Evolutionary conservation across 2,329 filamentous ascomycete genomes (phyloP).

Genomic region (Aureobasidium subglaciale): DNA sequence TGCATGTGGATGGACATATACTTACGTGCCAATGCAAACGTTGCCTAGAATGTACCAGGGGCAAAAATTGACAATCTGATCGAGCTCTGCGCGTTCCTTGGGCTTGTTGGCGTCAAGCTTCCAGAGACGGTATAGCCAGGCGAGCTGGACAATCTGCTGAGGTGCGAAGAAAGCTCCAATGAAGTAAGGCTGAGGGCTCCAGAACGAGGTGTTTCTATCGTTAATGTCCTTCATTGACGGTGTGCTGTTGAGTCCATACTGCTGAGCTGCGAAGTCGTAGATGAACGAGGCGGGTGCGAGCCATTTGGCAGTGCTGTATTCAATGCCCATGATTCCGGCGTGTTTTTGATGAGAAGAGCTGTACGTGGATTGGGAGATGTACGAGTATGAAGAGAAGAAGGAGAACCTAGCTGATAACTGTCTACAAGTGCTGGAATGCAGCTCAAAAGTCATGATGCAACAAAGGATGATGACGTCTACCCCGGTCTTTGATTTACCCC

Average conservation of each 20-base stretch:
- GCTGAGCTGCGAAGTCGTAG: conserved; percentile 52
- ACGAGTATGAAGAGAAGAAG: not conserved
- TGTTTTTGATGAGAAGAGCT: not conserved
- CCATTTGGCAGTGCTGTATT: conserved; percentile 47
- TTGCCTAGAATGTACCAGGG: conserved; percentile 52
- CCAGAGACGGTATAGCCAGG: conserved; percentile 52
- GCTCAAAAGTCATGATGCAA: conserved; percentile 5
- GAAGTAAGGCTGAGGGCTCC: conserved; percentile 52
- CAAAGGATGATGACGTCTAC: not conserved
- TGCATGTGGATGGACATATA: not conserved
- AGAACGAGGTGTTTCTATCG: conserved; percentile 52
- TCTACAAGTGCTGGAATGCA: not conserved
- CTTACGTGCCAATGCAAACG: conserved; percentile 48
- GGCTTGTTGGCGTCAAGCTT: conserved; percentile 38
- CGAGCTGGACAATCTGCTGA: conserved; percentile 52
- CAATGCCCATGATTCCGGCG: conserved; percentile 42
- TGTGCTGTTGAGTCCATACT: conserved; percentile 50
- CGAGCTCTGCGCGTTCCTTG: conserved; percentile 36
- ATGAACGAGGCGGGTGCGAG: conserved; percentile 49
- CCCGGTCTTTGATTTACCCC: conserved; percentile 8
- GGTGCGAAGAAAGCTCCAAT: conserved; percentile 56
- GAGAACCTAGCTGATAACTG: not conserved
- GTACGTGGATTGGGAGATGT: not conserved
- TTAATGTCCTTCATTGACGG: conserved; percentile 56
- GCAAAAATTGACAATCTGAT: conserved; percentile 40